Base-by-base conservation (phyloP, 352 stramenopile genomes). In the Phytophthora rubi region DNA sequence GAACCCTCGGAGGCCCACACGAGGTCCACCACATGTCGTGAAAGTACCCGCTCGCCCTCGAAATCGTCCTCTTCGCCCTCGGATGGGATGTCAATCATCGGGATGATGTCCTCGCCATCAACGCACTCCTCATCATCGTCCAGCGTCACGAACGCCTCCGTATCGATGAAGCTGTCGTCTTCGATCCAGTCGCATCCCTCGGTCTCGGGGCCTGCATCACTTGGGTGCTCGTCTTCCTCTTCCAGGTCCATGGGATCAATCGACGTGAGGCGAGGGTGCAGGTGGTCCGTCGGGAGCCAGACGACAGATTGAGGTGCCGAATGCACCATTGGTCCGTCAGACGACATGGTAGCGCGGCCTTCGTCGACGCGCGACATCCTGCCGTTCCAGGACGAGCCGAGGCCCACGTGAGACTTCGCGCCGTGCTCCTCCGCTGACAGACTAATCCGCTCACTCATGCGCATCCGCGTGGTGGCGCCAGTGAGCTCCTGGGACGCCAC, bases 401-500 rank as follows among this genome's bases (percentile, higher is more conserved):
- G 12, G 57, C 61, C 68, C 23, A 42, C 28, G 18, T 62, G 53
- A 18, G 62, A 62, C 47, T 71, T 77, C 13, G 51, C 6, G 3
- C 39, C 57, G 47, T 51, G 15, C 13, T 73, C 65, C 15, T 70
- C 64, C 52, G 44, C 63, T 10, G 60, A 65, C 32, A 61, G 71
- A 47, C 65, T 75, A 21, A 26, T 67, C 15, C 45, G 62, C 30
- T 75, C 66, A 23, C 71, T 77, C 18, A 71, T 39, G 12, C 60
- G 56, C 23, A 68, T 51, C 10, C 51, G 49, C 16, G 64, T 68
- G 42, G 48, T 61, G 65, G 61, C 66, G 1, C 66, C 52, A 6
- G 60, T 65, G n/a, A 89, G 77, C 47, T 89, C 81, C 68, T 87
- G 81, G 1, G 77, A 75, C 7, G 81, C 81, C 37, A 88, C 82